Evolutionary conservation across 2,329 filamentous ascomycete genomes (phyloP).

Genomic region (Colletotrichum acutatum): DNA sequence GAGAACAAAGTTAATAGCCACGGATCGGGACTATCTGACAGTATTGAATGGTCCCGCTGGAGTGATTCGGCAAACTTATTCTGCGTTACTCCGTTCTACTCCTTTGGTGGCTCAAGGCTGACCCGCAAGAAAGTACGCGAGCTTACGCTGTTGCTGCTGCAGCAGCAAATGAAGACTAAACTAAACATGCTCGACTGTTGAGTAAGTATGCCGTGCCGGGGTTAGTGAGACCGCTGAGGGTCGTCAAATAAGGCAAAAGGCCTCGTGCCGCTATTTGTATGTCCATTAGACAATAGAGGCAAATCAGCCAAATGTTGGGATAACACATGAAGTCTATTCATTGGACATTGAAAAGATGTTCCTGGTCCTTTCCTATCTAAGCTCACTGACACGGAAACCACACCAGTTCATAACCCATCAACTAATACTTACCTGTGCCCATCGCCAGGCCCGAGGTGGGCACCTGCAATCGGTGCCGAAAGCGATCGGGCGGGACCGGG

Average conservation of each 20-base stretch:
- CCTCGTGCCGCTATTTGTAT: background rate
- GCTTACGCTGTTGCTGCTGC: background rate
- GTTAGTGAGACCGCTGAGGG: background rate
- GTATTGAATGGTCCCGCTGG: background rate
- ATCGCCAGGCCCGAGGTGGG: constrained; percentile 12
- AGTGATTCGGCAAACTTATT: background rate
- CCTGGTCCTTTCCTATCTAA: background rate
- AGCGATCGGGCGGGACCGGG: constrained; percentile 11
- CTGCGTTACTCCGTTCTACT: background rate
- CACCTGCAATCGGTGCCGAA: constrained; percentile 18
- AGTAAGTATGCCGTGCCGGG: background rate
- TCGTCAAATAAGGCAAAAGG: constrained; percentile 3
- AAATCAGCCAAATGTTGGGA: background rate
- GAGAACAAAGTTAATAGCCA: background rate
- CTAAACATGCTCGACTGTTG: background rate
- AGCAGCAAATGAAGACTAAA: background rate
- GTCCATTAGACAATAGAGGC: background rate
- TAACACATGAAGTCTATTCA: background rate
- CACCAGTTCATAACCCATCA: background rate
- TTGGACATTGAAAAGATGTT: background rate
- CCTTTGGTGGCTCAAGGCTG: background rate
- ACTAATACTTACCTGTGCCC: background rate
- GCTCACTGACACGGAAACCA: background rate
- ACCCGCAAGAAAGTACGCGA: background rate
- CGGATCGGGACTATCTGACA: background rate